Evolutionary conservation across 2,329 filamentous ascomycete genomes (phyloP).

Genomic region (Arachnomyces sp.): DNA sequence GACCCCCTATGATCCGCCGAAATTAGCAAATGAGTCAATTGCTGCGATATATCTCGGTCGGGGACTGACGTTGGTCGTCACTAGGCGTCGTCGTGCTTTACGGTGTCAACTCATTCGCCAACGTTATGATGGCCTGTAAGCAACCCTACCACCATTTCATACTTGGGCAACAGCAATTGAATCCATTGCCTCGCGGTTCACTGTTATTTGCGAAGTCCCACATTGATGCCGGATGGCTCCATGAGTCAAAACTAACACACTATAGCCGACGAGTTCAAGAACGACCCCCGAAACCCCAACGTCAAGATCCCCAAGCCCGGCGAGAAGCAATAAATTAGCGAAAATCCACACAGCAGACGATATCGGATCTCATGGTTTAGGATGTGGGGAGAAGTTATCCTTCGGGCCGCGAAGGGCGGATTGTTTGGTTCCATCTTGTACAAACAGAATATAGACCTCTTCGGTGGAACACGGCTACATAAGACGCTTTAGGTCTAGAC

Average conservation of each 20-base stretch:
- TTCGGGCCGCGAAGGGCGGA: too few species aligned
- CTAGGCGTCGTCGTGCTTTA: constrained; percentile 78
- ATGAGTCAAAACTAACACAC: constrained; percentile 1
- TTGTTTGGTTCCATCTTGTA: too few species aligned
- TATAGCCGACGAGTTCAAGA: constrained; percentile 87
- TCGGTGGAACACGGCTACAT: too few species aligned
- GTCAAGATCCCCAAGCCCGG: constrained; percentile 25
- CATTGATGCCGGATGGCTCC: constrained; percentile 15
- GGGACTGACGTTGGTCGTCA: constrained; percentile 20
- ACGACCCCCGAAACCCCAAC: constrained; percentile 76
- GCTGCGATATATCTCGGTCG: not conserved
- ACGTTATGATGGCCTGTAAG: constrained; percentile 69
- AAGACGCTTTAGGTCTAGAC: too few species aligned
- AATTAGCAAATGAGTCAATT: constrained; percentile 4
- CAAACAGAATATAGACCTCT: too few species aligned
- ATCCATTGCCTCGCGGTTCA: constrained; percentile 66
- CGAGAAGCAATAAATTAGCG: constrained; percentile 25
- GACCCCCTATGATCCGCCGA: not conserved
- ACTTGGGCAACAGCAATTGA: constrained; percentile 14
- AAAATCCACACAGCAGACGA: not conserved
- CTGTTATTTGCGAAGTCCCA: constrained; percentile 59
- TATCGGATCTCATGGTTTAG: too few species aligned
- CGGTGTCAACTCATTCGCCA: constrained; percentile 79
- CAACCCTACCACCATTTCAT: constrained; percentile 21
- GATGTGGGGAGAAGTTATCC: too few species aligned